Conservation (phyloP, 495 filamentous ascomycete species). For the Mycothermus thermophilus region DNA sequence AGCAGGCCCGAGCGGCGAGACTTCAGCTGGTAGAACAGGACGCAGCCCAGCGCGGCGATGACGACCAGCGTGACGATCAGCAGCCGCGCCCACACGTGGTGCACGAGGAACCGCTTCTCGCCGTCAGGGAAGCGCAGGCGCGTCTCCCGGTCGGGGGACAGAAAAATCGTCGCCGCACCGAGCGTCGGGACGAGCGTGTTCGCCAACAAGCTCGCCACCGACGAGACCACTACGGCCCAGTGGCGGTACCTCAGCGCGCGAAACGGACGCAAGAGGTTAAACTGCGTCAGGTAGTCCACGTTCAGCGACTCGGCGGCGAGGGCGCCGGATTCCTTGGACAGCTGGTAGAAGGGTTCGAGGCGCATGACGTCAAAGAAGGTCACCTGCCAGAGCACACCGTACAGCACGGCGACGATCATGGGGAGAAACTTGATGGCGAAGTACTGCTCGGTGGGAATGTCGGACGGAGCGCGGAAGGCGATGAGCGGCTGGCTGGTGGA, state of each 20-base stretch:
- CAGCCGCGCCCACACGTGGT: constrained; percentile 45
- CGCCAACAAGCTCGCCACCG: constrained; percentile 47
- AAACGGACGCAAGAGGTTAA: constrained; percentile 48
- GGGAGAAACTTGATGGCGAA: constrained; percentile 63
- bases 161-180: constrained; percentile 42
- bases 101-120: constrained; percentile 40
- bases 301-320: constrained; percentile 55
- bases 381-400: constrained; percentile 62
- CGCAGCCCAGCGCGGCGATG: constrained; percentile 41
- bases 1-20: constrained; percentile 49
- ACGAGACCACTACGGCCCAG: constrained; percentile 51
- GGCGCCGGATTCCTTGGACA: constrained; percentile 49
- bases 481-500: constrained; percentile 34
- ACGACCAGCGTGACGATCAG: constrained; percentile 37
- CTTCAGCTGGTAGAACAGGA: constrained; percentile 44
- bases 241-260: constrained; percentile 45
- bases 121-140: constrained; percentile 17
- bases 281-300: constrained; percentile 55
- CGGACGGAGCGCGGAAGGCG: constrained; percentile 35
- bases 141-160: constrained; percentile 31
- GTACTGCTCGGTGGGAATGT: constrained; percentile 40
- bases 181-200: constrained; percentile 49
- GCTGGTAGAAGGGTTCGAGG: constrained; percentile 60
- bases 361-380: constrained; percentile 63
- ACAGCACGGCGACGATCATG: constrained; percentile 51